Conservation (phyloP, 2,329 filamentous ascomycete species). For the Rhynchosporium agropyri region DNA sequence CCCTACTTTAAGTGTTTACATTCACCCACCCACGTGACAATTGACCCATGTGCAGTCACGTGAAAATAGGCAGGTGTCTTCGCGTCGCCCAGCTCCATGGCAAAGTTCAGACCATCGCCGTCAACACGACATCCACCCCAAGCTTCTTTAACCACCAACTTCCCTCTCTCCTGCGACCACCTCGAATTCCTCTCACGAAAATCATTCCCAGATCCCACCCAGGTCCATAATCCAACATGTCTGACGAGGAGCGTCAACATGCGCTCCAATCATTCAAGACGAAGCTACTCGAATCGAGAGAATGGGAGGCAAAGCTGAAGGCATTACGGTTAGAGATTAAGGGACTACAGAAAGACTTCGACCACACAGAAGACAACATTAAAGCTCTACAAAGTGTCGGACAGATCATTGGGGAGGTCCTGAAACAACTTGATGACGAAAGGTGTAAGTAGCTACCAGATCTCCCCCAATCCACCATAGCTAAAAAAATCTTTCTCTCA, state of each 20-base stretch:
- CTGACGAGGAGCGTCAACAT: slow-evolving; percentile 60
- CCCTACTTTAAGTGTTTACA: background rate
- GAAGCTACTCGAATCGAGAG: slow-evolving; percentile 89
- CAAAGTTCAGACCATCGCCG: slow-evolving; percentile 3
- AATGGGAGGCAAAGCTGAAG: slow-evolving; percentile 99
- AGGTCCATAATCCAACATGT: slow-evolving; percentile 28
- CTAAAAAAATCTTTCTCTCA: slow-evolving; percentile 46
- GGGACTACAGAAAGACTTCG: slow-evolving; percentile 89
- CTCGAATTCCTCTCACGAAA: background rate
- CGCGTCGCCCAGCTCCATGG: slow-evolving; percentile 16
- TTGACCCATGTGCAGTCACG: background rate
- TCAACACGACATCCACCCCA: slow-evolving; percentile 21
- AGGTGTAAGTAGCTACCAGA: slow-evolving; percentile 68
- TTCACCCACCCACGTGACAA: slow-evolving; percentile 5
- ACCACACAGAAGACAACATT: slow-evolving; percentile 98
- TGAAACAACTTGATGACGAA: slow-evolving; percentile 99
- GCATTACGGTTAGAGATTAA: slow-evolving; percentile 93
- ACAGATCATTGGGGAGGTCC: slow-evolving; percentile 97
- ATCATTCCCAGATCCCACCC: too few species aligned
- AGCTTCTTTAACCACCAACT: background rate
- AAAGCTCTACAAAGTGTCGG: slow-evolving; percentile 98
- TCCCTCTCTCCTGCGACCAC: background rate
- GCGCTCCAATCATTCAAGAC: slow-evolving; percentile 78
- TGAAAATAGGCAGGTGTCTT: slow-evolving; percentile 20
- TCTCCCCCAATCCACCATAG: background rate